phyloP scores from a whole-genome alignment of 1,284 basidiomycete species.

The Pseudozyma thailandica region DNA sequence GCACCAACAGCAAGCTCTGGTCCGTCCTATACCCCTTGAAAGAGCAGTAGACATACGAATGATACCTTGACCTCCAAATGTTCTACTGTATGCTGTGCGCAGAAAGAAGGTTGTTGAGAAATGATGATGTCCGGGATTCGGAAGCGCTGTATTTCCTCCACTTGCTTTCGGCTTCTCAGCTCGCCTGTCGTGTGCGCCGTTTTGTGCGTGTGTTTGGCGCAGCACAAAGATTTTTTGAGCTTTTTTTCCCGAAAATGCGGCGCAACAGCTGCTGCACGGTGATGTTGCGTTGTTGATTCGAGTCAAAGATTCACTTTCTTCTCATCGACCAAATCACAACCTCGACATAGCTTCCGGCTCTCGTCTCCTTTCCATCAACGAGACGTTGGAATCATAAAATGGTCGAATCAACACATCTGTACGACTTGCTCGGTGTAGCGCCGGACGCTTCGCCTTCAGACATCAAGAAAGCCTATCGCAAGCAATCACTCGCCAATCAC shows the following conservation, averaged over 20 bases:
- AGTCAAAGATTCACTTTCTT: not conserved
- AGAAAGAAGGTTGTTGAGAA: not conserved
- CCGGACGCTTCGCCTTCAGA: constrained; percentile 81
- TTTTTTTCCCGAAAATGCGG: not conserved
- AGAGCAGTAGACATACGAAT: too few species aligned
- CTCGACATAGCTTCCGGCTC: too few species aligned
- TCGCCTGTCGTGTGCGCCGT: not conserved
- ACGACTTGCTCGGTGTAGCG: constrained; percentile 74
- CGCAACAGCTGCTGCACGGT: not conserved
- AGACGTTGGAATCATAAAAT: constrained; percentile 11
- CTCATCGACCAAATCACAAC: not conserved
- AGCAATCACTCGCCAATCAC: constrained; percentile 61
- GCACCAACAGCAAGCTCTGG: constrained; percentile 52
- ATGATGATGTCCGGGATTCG: constrained; percentile 10
- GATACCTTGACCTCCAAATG: too few species aligned
- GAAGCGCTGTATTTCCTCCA: not conserved
- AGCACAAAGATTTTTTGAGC: constrained; percentile 6
- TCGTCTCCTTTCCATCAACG: too few species aligned
- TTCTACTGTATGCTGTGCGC: too few species aligned
- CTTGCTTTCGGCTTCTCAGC: constrained; percentile 3
- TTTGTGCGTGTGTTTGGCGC: constrained; percentile 1
- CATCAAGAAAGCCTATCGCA: constrained; percentile 79
- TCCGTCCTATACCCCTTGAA: constrained; percentile 20
- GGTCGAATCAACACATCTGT: constrained; percentile 55
- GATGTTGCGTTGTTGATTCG: constrained; percentile 1